These are phyloP conservation scores for Neurospora sp. DNA, from an alignment of 495 filamentous ascomycete species.

Conservation along the genomic window DNA sequence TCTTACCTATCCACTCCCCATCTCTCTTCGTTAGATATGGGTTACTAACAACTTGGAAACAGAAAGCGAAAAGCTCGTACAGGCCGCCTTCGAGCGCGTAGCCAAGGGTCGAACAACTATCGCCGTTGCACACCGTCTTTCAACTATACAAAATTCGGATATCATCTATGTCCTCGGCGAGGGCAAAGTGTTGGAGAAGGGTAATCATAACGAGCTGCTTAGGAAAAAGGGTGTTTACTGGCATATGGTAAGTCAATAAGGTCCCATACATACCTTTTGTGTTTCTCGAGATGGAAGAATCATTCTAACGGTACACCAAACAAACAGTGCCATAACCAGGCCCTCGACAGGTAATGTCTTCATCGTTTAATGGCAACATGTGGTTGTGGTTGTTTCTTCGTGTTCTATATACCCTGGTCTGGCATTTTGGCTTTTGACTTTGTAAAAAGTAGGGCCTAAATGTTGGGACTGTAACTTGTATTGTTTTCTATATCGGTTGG, in stretches of 20 bases:
- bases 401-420: neutral
- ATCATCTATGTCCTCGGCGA: conserved; percentile 44
- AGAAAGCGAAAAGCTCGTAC: conserved; percentile 60
- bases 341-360: conserved; percentile 24
- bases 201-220: conserved; percentile 41
- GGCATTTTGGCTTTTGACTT: neutral
- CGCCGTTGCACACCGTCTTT: conserved; percentile 56
- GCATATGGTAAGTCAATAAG: conserved; percentile 24
- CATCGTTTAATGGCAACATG: neutral
- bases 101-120: conserved; percentile 55
- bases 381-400: neutral
- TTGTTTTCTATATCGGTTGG: neutral
- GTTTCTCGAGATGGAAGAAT: neutral
- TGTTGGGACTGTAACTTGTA: neutral
- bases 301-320: conserved; percentile 6
- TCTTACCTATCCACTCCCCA: neutral
- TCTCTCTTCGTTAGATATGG: neutral
- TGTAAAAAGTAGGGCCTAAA: neutral
- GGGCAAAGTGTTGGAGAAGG: conserved; percentile 41
- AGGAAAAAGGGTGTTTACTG: conserved; percentile 38
- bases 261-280: neutral
- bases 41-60: neutral
- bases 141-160: conserved; percentile 45
- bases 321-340: conserved; percentile 30
- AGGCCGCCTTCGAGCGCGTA: conserved; percentile 56